Evolutionary conservation across 345 rosid species (phyloP).

Genomic region (Trapa incisa): DNA sequence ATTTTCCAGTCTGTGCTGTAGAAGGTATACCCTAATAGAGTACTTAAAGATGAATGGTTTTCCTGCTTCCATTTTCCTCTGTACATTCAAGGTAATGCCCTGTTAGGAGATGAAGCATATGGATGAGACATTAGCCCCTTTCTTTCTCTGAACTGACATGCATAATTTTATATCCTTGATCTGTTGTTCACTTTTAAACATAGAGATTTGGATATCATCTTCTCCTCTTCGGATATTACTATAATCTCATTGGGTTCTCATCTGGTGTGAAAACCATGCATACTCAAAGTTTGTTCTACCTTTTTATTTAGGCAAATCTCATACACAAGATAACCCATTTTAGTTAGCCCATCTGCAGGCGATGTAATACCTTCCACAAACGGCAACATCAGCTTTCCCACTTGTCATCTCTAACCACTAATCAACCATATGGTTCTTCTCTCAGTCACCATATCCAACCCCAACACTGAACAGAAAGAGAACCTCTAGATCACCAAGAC

Average conservation of each 20-base stretch:
- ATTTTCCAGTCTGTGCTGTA: conserved; percentile 63
- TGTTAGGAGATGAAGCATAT: background rate
- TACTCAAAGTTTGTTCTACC: no score
- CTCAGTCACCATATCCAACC: background rate
- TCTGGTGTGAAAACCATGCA: no score
- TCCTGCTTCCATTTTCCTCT: background rate
- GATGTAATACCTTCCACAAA: background rate
- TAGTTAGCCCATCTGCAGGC: no score
- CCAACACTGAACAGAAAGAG: no score
- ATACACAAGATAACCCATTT: no score
- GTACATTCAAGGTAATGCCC: background rate
- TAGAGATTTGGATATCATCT: background rate
- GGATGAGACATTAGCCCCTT: background rate
- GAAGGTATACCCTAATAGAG: background rate
- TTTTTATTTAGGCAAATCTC: no score
- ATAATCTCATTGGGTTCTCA: no score
- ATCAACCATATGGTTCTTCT: background rate
- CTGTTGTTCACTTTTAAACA: background rate
- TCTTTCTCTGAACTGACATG: background rate
- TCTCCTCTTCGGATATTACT: background rate
- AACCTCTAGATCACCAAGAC: no score
- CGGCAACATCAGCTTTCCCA: background rate
- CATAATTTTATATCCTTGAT: background rate
- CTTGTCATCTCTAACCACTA: background rate
- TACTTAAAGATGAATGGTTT: background rate